Evolutionary conservation across 192 early-diverging fungal species (phyloP), one percentile per base, ranked within the genome.

Genomic region (Backusella macrospora): DNA sequence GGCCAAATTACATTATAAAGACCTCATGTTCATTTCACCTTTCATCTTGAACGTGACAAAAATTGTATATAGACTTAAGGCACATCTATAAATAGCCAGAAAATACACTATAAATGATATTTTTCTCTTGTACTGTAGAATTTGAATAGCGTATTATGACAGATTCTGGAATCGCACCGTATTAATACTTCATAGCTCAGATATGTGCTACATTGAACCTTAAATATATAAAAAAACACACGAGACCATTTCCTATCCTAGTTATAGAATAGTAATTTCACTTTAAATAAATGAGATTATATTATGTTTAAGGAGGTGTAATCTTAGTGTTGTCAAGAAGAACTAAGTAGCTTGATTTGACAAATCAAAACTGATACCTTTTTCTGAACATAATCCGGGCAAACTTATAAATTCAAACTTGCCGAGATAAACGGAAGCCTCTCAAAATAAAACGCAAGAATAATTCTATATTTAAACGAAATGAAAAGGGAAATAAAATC

Each of bases 161-260:
- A 26, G 21, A 59, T 59, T 59, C 52, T 59, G 52, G 21, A 59
- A 23, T 59, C 23, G 12, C 23, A 59, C 26, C 52, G 52, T 59
- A 59, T 52, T 52, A 52, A 52, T 52, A 52, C 49, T 52, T 52
- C 18, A 52, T 52, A 52, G 18, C 49, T 52, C 18, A 52, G 49
- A 10, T 59, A 59, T 59, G 52, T 59, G 18, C 9, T 12, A 59
- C 52, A 59, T 59, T 59, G 4, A 18, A 23, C 26, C 52, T 10
- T 59, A 59, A 59, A 26, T 12, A 23, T 26, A n/a, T n/a, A n/a
- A 59, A 59, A 59, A 59, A 59, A 59, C 26, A 59, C 52, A 59
- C 52, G 52, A 59, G 52, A 59, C 26, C 21, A 9, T 59, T 59
- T 59, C 52, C 52, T 26, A 59, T 59, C 52, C 21, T 59, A 59